These are phyloP conservation scores for Camelina laxa DNA, from an alignment of 345 rosid species.

Conservation along the genomic window DNA sequence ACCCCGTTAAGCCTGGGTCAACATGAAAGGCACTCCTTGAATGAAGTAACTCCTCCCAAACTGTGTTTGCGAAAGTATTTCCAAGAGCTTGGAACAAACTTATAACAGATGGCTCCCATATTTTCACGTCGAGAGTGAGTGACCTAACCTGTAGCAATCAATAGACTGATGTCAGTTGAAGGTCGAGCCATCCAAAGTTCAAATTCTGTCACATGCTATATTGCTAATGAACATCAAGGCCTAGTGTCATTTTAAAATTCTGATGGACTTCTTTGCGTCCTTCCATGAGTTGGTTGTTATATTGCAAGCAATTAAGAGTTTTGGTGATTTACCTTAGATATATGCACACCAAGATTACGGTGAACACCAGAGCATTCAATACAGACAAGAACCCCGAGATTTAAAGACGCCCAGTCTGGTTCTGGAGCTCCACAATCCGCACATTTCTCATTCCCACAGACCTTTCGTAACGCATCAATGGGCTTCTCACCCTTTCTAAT, in stretches of 20 bases:
- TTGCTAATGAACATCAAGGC: constrained; percentile 22
- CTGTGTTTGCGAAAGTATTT: constrained; percentile 86
- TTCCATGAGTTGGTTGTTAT: background rate
- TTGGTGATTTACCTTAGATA: constrained; percentile 73
- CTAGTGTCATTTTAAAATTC: constrained; percentile 12
- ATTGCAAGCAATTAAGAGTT: constrained; percentile 1
- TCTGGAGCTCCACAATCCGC: constrained; percentile 99
- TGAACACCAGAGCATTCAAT: constrained; percentile 99
- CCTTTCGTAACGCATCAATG: constrained; percentile 75
- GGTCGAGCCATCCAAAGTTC: constrained; percentile 15
- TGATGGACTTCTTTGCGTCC: constrained; percentile 13
- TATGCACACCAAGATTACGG: constrained; percentile 97
- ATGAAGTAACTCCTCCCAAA: constrained; percentile 96
- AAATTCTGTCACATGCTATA: constrained; percentile 16
- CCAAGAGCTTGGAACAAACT: constrained; percentile 95
- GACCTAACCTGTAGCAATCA: constrained; percentile 82
- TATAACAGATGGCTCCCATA: constrained; percentile 98
- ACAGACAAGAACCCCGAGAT: constrained; percentile 96
- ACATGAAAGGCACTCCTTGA: constrained; percentile 77
- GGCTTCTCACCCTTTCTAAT: constrained; percentile 83
- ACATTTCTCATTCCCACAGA: constrained; percentile 91
- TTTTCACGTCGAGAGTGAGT: constrained; percentile 95
- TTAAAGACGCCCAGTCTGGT: constrained; percentile 99
- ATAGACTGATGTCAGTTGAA: constrained; percentile 9
- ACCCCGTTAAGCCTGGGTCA: constrained; percentile 68